Evolutionary conservation across 768 basidiomycete genomes (phyloP), one percentile per base, ranked within the genome.

Genomic region (Mycena epipterygia): DNA sequence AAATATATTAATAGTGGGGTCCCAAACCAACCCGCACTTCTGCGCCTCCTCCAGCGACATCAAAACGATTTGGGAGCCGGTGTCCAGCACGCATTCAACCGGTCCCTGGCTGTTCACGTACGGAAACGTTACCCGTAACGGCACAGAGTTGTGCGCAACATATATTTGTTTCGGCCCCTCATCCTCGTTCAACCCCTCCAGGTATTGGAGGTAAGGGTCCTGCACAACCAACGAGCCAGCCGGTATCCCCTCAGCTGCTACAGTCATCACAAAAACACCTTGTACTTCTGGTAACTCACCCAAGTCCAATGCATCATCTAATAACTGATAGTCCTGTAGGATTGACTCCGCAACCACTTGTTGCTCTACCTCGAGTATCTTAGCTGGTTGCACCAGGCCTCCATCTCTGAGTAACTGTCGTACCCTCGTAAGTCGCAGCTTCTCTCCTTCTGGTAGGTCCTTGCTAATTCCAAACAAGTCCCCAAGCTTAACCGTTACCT

Each of bases 51-150:
- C 62, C n/a, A n/a, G n/a, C n/a, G n/a, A n/a, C n/a, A n/a, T n/a
- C n/a, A n/a, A n/a, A n/a, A n/a, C n/a, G n/a, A n/a, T 79, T 53
- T 80, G 77, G 4, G 76, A 80, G 0, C 79, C 77, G 0, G 68
- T 69, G 61, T 81, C 78, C 23, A 77, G 53, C 0, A 81, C 53
- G 19, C 64, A 69, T 39, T 78, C 78, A 21, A 72, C 70, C 19
- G 53, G 52, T 9, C 68, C 57, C 11, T 68, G 35, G 3, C 71
- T 64, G 60, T 75, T 75, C 2, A 78, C 71, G 4, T 63, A 53
- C 12, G 62, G 62, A 21, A 51, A 63, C 1, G 61, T 58, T 4
- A 65, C 53, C n/a, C n/a, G n/a, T n/a, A n/a, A n/a, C n/a, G n/a
- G n/a, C n/a, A n/a, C n/a, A n/a, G n/a, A n/a, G n/a, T n/a, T n/a